Percentiles rank a stretch among this genome's conserved stretches.
Evolutionary conservation across 306 rosid genomes (phyloP).

Genomic region (Begonia masoniana): DNA sequence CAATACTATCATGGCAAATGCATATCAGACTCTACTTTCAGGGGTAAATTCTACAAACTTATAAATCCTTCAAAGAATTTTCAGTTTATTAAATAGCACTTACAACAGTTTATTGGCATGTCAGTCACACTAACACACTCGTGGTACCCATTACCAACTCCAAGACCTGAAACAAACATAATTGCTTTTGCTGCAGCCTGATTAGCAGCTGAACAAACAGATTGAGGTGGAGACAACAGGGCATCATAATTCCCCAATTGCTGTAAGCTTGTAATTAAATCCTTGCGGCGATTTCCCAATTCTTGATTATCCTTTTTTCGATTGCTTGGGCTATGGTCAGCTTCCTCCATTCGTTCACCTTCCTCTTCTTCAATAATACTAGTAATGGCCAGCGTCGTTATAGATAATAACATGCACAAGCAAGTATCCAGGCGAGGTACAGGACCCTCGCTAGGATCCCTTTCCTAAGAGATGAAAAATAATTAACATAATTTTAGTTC

Average conservation of each 20-base stretch:
- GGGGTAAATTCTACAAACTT: too few relatives aligned
- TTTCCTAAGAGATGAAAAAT: slow-evolving; percentile 40
- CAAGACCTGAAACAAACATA: slow-evolving; percentile 48
- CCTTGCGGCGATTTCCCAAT: slow-evolving; percentile 47
- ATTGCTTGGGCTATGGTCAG: slow-evolving; percentile 32
- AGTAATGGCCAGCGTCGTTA: slow-evolving; percentile 52
- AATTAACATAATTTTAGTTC: background rate
- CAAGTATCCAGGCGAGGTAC: slow-evolving; percentile 71
- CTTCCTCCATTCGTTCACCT: slow-evolving; percentile 52
- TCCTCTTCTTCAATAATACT: slow-evolving; percentile 81
- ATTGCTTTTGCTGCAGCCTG: slow-evolving; percentile 89
- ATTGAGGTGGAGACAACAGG: slow-evolving; percentile 60
- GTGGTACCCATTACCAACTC: slow-evolving; percentile 34
- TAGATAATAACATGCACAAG: slow-evolving; percentile 68
- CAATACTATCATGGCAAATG: too few relatives aligned
- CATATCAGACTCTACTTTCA: too few relatives aligned
- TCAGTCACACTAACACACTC: slow-evolving; percentile 40
- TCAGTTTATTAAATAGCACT: slow-evolving; percentile 13
- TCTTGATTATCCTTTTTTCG: slow-evolving; percentile 37
- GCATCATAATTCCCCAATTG: slow-evolving; percentile 54
- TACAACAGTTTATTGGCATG: slow-evolving; percentile 54
- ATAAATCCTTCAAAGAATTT: too few relatives aligned
- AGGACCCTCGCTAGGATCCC: slow-evolving; percentile 68
- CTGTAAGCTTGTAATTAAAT: slow-evolving; percentile 62
- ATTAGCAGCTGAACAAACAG: slow-evolving; percentile 48